Evolutionary conservation across 495 filamentous ascomycete species (phyloP).

Genomic region (Hamigera avellanea): DNA sequence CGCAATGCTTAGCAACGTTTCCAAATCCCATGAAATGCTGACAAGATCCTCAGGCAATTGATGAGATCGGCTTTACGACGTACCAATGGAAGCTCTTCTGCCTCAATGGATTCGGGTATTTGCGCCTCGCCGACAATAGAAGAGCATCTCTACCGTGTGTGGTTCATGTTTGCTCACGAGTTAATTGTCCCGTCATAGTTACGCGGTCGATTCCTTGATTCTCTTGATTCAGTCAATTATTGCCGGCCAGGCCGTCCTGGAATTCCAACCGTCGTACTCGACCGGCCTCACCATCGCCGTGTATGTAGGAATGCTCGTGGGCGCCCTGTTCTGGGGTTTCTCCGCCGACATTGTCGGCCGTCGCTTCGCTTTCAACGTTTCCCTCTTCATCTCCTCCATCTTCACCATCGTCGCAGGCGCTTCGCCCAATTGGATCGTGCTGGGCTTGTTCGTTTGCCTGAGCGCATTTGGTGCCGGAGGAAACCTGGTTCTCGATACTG

Average conservation of each 20-base stretch:
- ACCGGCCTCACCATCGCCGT: slow-evolving; percentile 1
- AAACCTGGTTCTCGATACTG: slow-evolving; percentile 59
- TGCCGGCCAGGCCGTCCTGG: slow-evolving; percentile 40
- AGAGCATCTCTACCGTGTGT: no score
- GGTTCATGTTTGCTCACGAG: background rate
- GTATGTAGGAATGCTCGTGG: slow-evolving; percentile 43
- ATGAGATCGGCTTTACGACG: slow-evolving; percentile 59
- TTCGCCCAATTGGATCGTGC: slow-evolving; percentile 33
- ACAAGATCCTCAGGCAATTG: slow-evolving; percentile 43
- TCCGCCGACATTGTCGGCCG: slow-evolving; percentile 43
- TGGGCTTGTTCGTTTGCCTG: slow-evolving; percentile 36
- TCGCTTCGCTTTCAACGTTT: slow-evolving; percentile 40
- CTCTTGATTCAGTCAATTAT: slow-evolving; percentile 59
- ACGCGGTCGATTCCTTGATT: slow-evolving; percentile 58
- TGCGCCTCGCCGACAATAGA: background rate
- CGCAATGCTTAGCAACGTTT: background rate
- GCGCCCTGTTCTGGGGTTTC: slow-evolving; percentile 43
- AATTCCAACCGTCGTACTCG: slow-evolving; percentile 38
- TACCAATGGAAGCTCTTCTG: slow-evolving; percentile 62
- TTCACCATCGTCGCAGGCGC: slow-evolving; percentile 40
- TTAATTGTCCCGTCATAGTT: slow-evolving; percentile 22
- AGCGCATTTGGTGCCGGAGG: slow-evolving; percentile 47
- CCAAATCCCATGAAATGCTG: no score
- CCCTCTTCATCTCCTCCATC: slow-evolving; percentile 33
- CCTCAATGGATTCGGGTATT: slow-evolving; percentile 55